These are phyloP conservation scores for Parasitella parasitica DNA, from an alignment of 371 early-diverging fungal species.

Conservation along the genomic window DNA sequence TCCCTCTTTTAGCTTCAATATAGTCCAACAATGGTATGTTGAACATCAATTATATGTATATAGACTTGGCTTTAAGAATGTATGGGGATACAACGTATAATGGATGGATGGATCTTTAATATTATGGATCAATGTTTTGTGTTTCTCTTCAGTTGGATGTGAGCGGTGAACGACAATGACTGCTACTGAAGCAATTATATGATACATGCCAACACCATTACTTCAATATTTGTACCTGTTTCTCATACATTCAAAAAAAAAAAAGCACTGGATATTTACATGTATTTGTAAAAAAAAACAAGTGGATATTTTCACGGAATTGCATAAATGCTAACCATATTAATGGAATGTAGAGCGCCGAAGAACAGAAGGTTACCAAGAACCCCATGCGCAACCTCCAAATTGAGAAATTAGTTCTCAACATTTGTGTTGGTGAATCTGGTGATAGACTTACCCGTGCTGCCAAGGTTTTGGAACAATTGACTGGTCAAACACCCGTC, in stretches of 20 bases:
- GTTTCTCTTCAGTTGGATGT: not conserved
- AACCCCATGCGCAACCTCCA: constrained; percentile 98
- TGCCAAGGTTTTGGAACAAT: constrained; percentile 99
- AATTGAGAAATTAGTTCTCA: constrained; percentile 99
- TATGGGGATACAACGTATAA: not conserved
- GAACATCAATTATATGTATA: not conserved
- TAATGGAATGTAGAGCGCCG: constrained; percentile 56
- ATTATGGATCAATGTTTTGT: not conserved
- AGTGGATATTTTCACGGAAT: not conserved
- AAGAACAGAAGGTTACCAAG: constrained; percentile 52
- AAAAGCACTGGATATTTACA: not conserved
- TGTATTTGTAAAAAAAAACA: too few relatives aligned
- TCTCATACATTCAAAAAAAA: not conserved
- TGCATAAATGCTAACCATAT: not conserved
- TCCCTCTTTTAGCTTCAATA: constrained; percentile 35
- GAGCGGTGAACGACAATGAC: not conserved
- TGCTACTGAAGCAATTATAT: not conserved
- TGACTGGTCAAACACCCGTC: constrained; percentile 99
- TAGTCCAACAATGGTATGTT: constrained; percentile 32
- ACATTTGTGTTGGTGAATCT: constrained; percentile 99
- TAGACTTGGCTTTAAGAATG: not conserved
- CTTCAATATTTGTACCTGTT: not conserved
- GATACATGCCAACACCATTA: not conserved
- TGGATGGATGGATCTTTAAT: constrained; percentile 9
- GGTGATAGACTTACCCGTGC: constrained; percentile 99